Percentiles rank a stretch among this genome's conserved stretches.
These are phyloP conservation scores for Neurospora hispaniola DNA, from an alignment of 495 filamentous ascomycete species.

Conservation along the genomic window DNA sequence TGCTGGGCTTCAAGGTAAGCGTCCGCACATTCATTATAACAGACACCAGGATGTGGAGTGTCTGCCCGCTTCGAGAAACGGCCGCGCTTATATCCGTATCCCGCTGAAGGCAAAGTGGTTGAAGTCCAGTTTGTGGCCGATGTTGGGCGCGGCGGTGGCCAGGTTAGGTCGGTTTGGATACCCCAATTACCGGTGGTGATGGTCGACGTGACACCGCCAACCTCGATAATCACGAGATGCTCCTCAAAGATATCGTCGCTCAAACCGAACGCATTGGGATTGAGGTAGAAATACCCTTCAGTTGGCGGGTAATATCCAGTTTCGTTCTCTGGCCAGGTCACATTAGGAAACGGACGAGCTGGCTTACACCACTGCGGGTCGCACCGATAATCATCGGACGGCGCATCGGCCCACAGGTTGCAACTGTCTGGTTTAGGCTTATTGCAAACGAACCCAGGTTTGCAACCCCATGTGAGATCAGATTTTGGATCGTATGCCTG, in stretches of 20 bases:
- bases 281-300: slow-evolving; percentile 52
- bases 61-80: too few relatives aligned
- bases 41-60: too few relatives aligned
- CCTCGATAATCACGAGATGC: slow-evolving; percentile 10
- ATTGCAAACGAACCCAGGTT: slow-evolving; percentile 51
- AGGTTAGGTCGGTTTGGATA: slow-evolving; percentile 32
- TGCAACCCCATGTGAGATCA: slow-evolving; percentile 48
- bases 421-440: slow-evolving; percentile 38
- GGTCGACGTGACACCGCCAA: slow-evolving; percentile 20
- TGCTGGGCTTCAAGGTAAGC: slow-evolving; percentile 35
- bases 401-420: slow-evolving; percentile 43
- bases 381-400: slow-evolving; percentile 44
- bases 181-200: slow-evolving; percentile 35
- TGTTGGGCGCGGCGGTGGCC: slow-evolving; percentile 15
- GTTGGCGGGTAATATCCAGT: slow-evolving; percentile 42
- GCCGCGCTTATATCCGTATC: not conserved
- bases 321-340: slow-evolving; percentile 32
- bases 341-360: slow-evolving; percentile 27
- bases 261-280: slow-evolving; percentile 51
- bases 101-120: not conserved
- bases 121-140: slow-evolving; percentile 8
- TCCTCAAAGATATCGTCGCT: slow-evolving; percentile 49
- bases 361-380: slow-evolving; percentile 42
- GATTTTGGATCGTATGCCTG: slow-evolving; percentile 1
- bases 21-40: slow-evolving; percentile 42